These are phyloP conservation scores for Wickerhamiella bombiphila DNA, from an alignment of 805 yeast genomes.

Conservation along the genomic window DNA sequence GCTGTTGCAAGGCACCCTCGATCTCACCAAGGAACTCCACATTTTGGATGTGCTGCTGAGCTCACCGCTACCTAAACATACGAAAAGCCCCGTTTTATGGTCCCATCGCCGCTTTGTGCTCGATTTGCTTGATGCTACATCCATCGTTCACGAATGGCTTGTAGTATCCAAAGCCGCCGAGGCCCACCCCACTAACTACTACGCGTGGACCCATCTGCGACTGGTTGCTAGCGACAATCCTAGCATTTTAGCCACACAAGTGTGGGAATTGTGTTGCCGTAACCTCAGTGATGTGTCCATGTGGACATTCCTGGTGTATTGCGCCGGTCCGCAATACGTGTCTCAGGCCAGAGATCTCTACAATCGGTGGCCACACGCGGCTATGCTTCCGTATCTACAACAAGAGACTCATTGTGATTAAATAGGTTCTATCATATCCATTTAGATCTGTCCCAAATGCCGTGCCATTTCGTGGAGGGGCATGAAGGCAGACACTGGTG, in stretches of 20 bases:
- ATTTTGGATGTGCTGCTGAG: slow-evolving; percentile 18
- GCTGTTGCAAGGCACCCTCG: slow-evolving; percentile 6
- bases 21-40: slow-evolving; percentile 16
- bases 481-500: too few relatives aligned
- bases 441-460: too few relatives aligned
- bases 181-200: slow-evolving; percentile 34
- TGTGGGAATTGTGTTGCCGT: slow-evolving; percentile 10
- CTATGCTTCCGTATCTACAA: slow-evolving; percentile 9
- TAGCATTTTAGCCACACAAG: slow-evolving; percentile 9
- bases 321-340: slow-evolving; percentile 2
- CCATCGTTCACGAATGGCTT: slow-evolving; percentile 17
- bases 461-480: too few relatives aligned
- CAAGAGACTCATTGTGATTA: too few relatives aligned
- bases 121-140: background rate
- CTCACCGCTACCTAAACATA: slow-evolving; percentile 25
- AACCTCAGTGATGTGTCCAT: slow-evolving; percentile 23
- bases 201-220: slow-evolving; percentile 29
- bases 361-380: slow-evolving; percentile 10
- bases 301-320: slow-evolving; percentile 21
- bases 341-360: slow-evolving; percentile 6
- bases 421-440: background rate
- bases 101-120: slow-evolving; percentile 24
- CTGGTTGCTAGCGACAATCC: slow-evolving; percentile 3
- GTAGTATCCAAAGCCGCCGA: slow-evolving; percentile 25
- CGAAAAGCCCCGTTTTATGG: slow-evolving; percentile 29